phyloP scores from a whole-genome alignment of 1,284 basidiomycete species.

The Apiotrichum veenhuisii region DNA sequence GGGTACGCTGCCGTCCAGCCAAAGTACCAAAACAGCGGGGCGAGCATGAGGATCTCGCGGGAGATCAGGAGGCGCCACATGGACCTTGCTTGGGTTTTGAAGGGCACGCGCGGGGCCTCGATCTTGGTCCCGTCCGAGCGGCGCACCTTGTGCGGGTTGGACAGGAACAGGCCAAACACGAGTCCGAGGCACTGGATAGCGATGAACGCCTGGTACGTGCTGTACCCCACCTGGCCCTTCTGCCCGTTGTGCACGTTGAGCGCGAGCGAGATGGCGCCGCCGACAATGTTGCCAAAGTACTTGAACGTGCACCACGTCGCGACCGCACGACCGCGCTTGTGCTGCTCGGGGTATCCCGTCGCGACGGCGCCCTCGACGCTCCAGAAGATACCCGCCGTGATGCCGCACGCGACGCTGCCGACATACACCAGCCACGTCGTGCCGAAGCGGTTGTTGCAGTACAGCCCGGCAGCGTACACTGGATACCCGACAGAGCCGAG shows the following conservation, averaged over 20 bases:
- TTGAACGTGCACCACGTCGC: conserved; percentile 38
- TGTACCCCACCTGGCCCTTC: conserved; percentile 5
- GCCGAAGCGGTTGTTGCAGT: conserved; percentile 28
- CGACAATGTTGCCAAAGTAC: conserved; percentile 35
- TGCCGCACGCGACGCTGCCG: conserved; percentile 31
- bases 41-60: neutral
- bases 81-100: neutral
- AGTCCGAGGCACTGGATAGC: conserved; percentile 14
- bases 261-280: conserved; percentile 39
- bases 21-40: conserved; percentile 1
- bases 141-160: conserved; percentile 7
- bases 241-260: conserved; percentile 22
- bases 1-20: conserved; percentile 8
- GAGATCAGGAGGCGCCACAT: neutral
- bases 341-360: conserved; percentile 33
- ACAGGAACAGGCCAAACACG: conserved; percentile 7
- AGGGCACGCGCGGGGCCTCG: neutral
- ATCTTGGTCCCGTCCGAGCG: conserved; percentile 4
- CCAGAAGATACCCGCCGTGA: conserved; percentile 42
- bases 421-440: conserved; percentile 34
- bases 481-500: conserved; percentile 28
- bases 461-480: conserved; percentile 37
- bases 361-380: conserved; percentile 26
- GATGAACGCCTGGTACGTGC: conserved; percentile 32
- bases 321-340: conserved; percentile 32